Conservation (phyloP, 148 eudicot species). For the Rhododendron griersonianum region DNA sequence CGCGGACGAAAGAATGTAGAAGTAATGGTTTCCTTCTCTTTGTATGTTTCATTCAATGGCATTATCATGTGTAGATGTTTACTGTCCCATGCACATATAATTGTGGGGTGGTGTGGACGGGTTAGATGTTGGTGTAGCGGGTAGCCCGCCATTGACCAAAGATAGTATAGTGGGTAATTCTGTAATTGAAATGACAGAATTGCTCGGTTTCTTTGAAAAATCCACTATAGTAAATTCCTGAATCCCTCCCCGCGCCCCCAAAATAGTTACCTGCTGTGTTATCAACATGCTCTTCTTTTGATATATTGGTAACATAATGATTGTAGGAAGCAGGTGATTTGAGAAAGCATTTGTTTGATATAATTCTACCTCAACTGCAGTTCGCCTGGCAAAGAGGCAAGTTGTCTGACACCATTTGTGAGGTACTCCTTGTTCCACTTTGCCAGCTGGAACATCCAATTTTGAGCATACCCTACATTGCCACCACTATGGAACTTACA, state of each 20-base stretch:
- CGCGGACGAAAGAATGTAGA: not conserved
- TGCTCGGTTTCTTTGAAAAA: not conserved
- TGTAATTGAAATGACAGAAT: not conserved
- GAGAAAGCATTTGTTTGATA: not conserved
- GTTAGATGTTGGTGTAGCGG: not conserved
- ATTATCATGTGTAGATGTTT: not conserved
- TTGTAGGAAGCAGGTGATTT: not conserved
- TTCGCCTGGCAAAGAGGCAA: not conserved
- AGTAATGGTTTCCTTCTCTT: not conserved
- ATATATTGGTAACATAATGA: not conserved
- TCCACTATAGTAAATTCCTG: not conserved
- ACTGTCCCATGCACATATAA: not conserved
- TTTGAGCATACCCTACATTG: not conserved
- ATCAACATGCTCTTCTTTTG: not conserved
- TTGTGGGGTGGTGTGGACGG: not conserved
- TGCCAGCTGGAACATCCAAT: not conserved
- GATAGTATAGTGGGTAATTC: not conserved
- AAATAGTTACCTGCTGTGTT: not conserved
- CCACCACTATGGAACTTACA: not conserved
- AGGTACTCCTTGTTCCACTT: not conserved
- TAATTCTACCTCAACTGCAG: not conserved
- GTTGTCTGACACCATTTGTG: not conserved
- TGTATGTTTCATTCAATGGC: not conserved
- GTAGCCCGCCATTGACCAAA: not conserved
- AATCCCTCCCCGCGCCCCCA: not conserved